phyloP scores from a whole-genome alignment of 192 early-diverging fungal species.

The Cetraspora pellucida region DNA sequence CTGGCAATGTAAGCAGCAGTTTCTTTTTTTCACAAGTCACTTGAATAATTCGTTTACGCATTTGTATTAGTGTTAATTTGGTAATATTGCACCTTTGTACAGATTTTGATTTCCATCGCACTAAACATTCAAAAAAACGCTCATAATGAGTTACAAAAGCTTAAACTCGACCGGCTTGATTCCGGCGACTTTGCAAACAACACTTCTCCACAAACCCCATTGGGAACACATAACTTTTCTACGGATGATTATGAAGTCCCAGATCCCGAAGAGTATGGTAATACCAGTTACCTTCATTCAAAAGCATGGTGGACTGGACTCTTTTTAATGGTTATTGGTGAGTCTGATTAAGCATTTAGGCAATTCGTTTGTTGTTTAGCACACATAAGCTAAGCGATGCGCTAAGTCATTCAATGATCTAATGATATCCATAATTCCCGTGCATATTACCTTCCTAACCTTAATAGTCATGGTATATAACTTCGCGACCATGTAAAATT shows the following conservation, averaged over 20 bases:
- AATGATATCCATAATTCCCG: too few species aligned
- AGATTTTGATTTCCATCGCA: slow-evolving; percentile 69
- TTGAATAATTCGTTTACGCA: background rate
- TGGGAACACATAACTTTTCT: slow-evolving; percentile 5
- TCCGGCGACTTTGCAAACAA: slow-evolving; percentile 3
- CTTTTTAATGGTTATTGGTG: slow-evolving; percentile 64
- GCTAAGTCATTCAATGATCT: too few species aligned
- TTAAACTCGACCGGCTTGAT: slow-evolving; percentile 8
- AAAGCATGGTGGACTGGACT: slow-evolving; percentile 74
- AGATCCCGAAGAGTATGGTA: slow-evolving; percentile 33
- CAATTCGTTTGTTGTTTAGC: background rate
- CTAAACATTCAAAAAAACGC: slow-evolving; percentile 76
- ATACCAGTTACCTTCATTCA: slow-evolving; percentile 51
- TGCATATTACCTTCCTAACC: too few species aligned
- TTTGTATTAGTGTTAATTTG: background rate
- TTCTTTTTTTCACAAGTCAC: background rate
- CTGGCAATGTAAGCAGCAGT: slow-evolving; percentile 57
- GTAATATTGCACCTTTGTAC: background rate
- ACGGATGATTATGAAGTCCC: slow-evolving; percentile 30
- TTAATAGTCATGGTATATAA: too few species aligned
- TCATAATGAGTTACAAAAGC: slow-evolving; percentile 45
- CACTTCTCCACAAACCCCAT: background rate
- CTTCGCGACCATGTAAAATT: too few species aligned
- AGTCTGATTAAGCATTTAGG: slow-evolving; percentile 38
- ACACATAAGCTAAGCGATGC: too few species aligned